These are phyloP conservation scores for Tetradesmus lagerheimii DNA, from an alignment of 139 green algal species.

Conservation along the genomic window DNA sequence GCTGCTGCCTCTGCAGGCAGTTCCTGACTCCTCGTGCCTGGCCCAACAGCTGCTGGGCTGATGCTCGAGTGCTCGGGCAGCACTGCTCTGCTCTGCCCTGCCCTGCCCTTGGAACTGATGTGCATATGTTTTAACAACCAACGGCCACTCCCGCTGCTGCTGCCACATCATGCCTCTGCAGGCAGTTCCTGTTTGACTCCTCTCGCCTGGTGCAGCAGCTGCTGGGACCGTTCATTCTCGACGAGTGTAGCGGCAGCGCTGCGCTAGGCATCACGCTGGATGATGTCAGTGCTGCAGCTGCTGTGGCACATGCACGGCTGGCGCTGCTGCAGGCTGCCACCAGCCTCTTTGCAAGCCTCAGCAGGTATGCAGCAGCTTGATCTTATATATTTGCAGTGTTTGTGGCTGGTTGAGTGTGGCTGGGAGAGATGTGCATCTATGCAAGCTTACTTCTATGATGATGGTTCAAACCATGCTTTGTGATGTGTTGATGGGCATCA, in stretches of 20 bases:
- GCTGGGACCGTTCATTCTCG: slow-evolving; percentile 25
- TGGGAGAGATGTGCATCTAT: no score
- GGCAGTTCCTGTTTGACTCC: slow-evolving; percentile 40
- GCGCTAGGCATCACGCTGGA: slow-evolving; percentile 9
- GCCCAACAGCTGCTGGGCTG: slow-evolving; percentile 33
- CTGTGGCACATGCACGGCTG: slow-evolving; percentile 30
- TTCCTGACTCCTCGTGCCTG: slow-evolving; percentile 14
- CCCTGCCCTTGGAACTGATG: not conserved
- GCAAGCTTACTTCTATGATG: no score
- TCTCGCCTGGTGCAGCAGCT: slow-evolving; percentile 13
- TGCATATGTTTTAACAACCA: no score
- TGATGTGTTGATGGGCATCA: no score
- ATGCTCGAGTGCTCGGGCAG: not conserved
- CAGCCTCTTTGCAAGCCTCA: not conserved
- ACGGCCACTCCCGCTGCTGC: not conserved
- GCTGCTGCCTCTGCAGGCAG: not conserved
- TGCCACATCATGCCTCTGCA: not conserved
- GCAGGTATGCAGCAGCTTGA: no score
- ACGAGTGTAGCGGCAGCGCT: not conserved
- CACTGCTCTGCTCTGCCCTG: not conserved
- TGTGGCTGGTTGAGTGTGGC: no score
- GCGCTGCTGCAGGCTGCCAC: slow-evolving; percentile 41
- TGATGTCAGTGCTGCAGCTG: slow-evolving; percentile 16
- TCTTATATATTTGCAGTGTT: no score
- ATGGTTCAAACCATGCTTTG: no score